Evolutionary conservation across 2,329 filamentous ascomycete genomes (phyloP), one percentile per base, ranked within the genome.

Genomic region (Neonectria neomacrospora): DNA sequence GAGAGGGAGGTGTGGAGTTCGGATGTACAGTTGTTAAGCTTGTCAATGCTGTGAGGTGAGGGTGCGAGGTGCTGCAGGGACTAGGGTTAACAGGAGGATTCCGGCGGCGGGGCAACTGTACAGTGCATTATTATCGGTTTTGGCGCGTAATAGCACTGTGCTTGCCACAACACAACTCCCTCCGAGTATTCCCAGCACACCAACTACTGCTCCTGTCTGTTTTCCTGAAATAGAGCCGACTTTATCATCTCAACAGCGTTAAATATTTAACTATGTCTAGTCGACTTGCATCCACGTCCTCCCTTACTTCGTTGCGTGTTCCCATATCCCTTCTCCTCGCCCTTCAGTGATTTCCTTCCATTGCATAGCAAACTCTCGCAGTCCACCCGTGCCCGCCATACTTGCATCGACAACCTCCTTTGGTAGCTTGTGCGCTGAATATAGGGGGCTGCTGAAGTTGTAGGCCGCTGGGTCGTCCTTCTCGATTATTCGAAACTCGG

Each of bases 391-490:
- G 3, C 91, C 91, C 1, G 85, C 85, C 68, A 86, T 73, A 68
- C 88, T 86, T 20, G 89, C 89, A 70, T 91, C 88, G 3, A 97
- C 94, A 2, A 98, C 93, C 71, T 99, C 96, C 77, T 90, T 94
- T 1, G 96, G 96, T 71, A 99, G 81, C 79, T 98, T 99, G 76
- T 98, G 95, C 3, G 96, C 95, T 65, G 94, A 97, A 78, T 97
- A 98, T 73, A 95, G 92, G 1, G 93, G 88, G 5, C 92, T 91
- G 68, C 87, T 89, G 75, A 97, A 96, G 70, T 91, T 91, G 75
- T 93, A 96, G 1, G 94, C 94, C 64, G 95, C 92, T 0, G 94
- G 93, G 69, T 98, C 95, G 67, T 95, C 91, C 75, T 90, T 89
- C 70, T 90, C 88, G 50, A 99, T 87, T 9, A 98, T 83, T 44